A percentile compares a stretch with the other conserved stretches of the same genome.
phyloP scores from a whole-genome alignment of 495 filamentous ascomycete species.

The Annulohypoxylon maeteangense region DNA sequence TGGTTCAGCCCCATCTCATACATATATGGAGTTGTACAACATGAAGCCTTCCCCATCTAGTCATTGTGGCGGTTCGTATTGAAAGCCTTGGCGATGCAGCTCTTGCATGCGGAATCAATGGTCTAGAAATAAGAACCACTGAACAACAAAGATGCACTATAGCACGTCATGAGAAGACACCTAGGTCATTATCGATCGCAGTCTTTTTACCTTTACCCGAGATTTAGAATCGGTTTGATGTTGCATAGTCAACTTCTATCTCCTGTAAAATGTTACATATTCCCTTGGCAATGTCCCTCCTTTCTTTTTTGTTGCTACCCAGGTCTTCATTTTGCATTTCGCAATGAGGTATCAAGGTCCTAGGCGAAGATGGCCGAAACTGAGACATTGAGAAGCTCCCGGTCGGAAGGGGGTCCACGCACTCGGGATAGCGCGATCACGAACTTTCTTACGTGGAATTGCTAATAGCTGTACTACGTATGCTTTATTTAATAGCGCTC shows the following conservation, averaged over 20 bases:
- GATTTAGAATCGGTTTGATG: not conserved
- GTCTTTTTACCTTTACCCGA: constrained; percentile 25
- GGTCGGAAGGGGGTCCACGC: constrained; percentile 31
- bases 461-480: constrained; percentile 16
- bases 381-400: not conserved
- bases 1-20: constrained; percentile 14
- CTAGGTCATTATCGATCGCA: not conserved
- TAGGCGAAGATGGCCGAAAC: not conserved
- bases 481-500: constrained; percentile 13
- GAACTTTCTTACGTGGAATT: constrained; percentile 29
- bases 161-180: constrained; percentile 31
- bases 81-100: constrained; percentile 35
- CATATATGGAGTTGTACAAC: constrained; percentile 24
- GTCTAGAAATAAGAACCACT: constrained; percentile 20
- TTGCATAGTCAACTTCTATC: not conserved
- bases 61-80: constrained; percentile 36
- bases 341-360: not conserved
- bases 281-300: constrained; percentile 12
- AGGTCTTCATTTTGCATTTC: not conserved
- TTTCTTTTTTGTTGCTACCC: not conserved
- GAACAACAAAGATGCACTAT: constrained; percentile 22
- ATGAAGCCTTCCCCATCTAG: constrained; percentile 24
- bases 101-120: constrained; percentile 25
- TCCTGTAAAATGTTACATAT: not conserved
- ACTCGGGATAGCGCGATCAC: constrained; percentile 35